Conservation (phyloP, 208 protist genomes). For the Trypanosoma caninum region DNA sequence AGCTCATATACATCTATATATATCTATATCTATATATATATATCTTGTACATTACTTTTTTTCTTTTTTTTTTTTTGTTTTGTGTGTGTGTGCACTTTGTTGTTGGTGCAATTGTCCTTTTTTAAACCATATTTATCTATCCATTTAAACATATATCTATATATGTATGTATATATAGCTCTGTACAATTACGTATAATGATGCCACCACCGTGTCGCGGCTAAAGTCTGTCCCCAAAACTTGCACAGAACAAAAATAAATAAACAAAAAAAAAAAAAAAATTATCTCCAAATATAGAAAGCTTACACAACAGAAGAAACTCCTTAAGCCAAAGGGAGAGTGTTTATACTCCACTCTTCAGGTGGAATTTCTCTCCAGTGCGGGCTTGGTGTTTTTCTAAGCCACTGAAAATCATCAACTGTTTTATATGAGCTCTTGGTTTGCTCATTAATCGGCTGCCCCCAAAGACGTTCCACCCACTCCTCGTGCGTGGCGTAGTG, state of each 20-base stretch:
- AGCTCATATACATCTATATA: not conserved
- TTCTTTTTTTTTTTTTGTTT: not conserved
- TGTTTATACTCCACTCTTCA: conserved; percentile 25
- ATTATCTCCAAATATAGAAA: no score
- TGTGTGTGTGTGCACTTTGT: no score
- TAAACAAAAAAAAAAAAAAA: no score
- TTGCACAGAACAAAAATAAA: no score
- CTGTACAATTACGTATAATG: no score
- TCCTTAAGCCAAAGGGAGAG: conserved; percentile 11
- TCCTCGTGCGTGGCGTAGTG: conserved; percentile 40
- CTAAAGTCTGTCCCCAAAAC: no score
- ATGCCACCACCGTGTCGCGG: no score
- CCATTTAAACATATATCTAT: no score
- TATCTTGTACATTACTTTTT: conserved; percentile 1
- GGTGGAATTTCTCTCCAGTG: conserved; percentile 68
- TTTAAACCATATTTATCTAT: no score
- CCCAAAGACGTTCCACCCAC: conserved; percentile 61
- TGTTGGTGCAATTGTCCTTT: no score
- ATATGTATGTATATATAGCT: no score
- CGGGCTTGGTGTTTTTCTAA: conserved; percentile 71
- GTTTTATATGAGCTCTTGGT: conserved; percentile 37
- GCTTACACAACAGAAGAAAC: conserved; percentile 1
- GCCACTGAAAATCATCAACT: conserved; percentile 89
- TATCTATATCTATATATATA: conserved; percentile 14
- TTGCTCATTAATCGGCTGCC: conserved; percentile 33